Base-by-base conservation (phyloP, 805 yeast genomes). In the Saturnispora galanensis region DNA sequence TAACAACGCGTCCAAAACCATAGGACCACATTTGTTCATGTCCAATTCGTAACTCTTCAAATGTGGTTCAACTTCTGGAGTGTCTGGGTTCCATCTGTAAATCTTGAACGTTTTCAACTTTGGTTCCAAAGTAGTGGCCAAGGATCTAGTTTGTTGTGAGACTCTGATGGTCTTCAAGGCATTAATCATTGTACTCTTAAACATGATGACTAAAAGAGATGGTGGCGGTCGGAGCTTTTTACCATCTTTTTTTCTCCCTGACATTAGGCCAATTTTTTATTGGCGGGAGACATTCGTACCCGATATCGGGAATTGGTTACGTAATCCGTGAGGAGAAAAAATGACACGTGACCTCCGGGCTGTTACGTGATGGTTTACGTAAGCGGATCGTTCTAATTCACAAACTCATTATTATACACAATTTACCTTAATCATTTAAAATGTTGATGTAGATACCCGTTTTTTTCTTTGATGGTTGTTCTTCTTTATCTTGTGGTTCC, bases 81-180 rank as follows among this genome's bases (percentile, higher is more conserved):
- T 78, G 64, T 93, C 98, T 46, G 98, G 98, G 60, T 84, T 84
- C 98, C 98, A 93, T 71, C 98, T 81, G 76, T 93, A 93, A 58
- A 93, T 81, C 63, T 89, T 85, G 68, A 93, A 89, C 30, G 81
- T 77, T 72, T 93, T 93, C 55, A 82, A 52, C 50, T 82, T 72
- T 48, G 68, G 75, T 41, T 81, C 74, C 39, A 81, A 74, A 18
- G 75, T 68, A 18, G 85, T 74, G 40, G 78, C 79, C 53, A 73
- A 61, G 9, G 58, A 47, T 54, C 63, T 59, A 9, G 41, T 31
- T 31, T 39, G 42, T n/a, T 16, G n/a, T 39, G 29, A 21, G 5
- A 32, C 12, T 10, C 32, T 39, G 11, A 31, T 28, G 33, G 38
- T 35, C 12, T 37, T 31, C 21, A 21, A 21, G 6, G 26, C 26